These are phyloP conservation scores for Yarrowia sp. DNA, from an alignment of 805 yeast species.

Conservation along the genomic window DNA sequence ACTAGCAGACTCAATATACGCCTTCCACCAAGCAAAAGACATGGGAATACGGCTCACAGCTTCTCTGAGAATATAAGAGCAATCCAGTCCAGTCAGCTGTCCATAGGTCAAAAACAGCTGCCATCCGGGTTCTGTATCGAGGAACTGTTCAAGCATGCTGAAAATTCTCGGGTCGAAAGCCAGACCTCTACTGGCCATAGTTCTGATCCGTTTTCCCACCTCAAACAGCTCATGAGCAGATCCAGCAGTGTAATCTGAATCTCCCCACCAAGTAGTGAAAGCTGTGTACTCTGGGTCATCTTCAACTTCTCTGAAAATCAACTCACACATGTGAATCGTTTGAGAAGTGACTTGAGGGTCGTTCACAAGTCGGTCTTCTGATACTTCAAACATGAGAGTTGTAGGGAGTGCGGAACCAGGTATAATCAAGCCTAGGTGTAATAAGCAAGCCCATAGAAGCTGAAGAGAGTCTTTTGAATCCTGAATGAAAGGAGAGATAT, in stretches of 20 bases:
- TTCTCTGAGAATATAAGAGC: neutral
- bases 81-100: neutral
- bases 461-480: neutral
- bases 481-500: constrained; percentile 4
- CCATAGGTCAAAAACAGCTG: constrained; percentile 4
- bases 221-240: neutral
- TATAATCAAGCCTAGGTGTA: neutral
- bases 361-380: neutral
- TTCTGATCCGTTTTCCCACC: neutral
- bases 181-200: neutral
- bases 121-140: constrained; percentile 11
- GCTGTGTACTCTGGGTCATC: neutral
- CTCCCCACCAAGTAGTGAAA: constrained; percentile 16
- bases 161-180: constrained; percentile 8
- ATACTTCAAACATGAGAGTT: neutral
- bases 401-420: neutral
- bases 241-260: neutral
- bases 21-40: constrained; percentile 1
- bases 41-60: constrained; percentile 1
- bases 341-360: constrained; percentile 1
- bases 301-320: constrained; percentile 10
- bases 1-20: neutral
- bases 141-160: neutral
- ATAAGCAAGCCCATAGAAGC: neutral
- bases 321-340: constrained; percentile 1